A percentile compares a stretch with the other conserved stretches of the same genome.
phyloP scores from a whole-genome alignment of 805 yeast species.

The Komagataella ulmi region DNA sequence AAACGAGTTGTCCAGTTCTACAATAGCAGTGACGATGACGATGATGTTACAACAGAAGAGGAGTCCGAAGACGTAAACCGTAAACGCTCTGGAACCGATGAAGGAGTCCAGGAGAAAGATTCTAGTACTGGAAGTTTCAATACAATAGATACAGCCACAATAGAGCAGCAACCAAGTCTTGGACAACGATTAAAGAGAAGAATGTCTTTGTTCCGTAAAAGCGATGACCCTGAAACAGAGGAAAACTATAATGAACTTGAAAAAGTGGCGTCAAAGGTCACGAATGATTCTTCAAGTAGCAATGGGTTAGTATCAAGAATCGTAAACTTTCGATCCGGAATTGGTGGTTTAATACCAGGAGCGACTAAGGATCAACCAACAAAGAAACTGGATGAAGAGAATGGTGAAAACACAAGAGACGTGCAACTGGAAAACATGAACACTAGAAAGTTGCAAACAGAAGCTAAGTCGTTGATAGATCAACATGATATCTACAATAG shows the following conservation, averaged over 20 bases:
- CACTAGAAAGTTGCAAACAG: conserved; percentile 27
- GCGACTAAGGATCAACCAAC: not conserved
- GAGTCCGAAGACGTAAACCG: not conserved
- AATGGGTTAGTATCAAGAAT: not conserved
- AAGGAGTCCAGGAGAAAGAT: not conserved
- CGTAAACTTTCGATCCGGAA: not conserved
- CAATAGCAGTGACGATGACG: not conserved
- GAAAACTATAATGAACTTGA: not conserved
- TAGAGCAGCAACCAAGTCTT: not conserved
- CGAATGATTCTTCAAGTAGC: not conserved
- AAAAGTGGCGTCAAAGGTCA: not conserved
- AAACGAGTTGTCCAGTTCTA: not conserved
- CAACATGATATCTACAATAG: conserved; percentile 22
- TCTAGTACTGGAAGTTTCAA: not conserved
- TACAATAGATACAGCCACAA: not conserved
- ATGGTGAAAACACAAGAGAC: not conserved
- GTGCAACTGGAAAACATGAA: conserved; percentile 20
- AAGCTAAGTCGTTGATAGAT: conserved; percentile 41
- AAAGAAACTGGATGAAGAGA: not conserved
- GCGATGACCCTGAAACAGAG: not conserved
- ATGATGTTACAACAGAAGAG: not conserved
- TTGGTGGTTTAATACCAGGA: conserved; percentile 1
- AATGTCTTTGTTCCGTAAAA: not conserved
- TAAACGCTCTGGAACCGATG: not conserved
- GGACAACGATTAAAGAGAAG: not conserved